phyloP scores from a whole-genome alignment of 2,329 filamentous ascomycete genomes.

The Paradendryphiella salina region DNA sequence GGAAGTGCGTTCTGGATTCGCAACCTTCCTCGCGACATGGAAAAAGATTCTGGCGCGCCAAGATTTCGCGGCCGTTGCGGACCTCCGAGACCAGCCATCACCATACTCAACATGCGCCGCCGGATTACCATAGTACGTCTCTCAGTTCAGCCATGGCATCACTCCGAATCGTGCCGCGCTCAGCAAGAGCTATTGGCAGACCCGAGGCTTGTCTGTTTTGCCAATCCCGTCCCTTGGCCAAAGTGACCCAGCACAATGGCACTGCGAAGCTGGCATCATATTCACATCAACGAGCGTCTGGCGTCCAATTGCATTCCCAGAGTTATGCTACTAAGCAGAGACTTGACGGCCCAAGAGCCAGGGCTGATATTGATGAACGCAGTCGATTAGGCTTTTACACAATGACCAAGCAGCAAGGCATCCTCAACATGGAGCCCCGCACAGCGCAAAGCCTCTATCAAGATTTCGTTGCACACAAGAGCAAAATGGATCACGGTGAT shows the following conservation, averaged over 20 bases:
- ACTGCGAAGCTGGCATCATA: not conserved
- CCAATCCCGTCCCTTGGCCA: conserved; percentile 17
- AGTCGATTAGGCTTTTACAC: conserved; percentile 26
- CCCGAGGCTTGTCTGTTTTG: conserved; percentile 26
- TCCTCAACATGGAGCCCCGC: conserved; percentile 20
- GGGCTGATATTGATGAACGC: conserved; percentile 28
- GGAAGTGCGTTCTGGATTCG: conserved; percentile 33
- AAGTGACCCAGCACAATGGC: conserved; percentile 10
- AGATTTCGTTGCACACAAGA: conserved; percentile 30
- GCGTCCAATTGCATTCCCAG: conserved; percentile 6
- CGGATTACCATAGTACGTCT: not conserved
- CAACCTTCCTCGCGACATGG: conserved; percentile 26
- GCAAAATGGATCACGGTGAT: conserved; percentile 21
- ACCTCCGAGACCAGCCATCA: conserved; percentile 20
- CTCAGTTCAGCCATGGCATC: conserved; percentile 24
- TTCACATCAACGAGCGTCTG: not conserved
- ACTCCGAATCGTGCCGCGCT: conserved; percentile 16
- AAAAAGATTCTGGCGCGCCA: conserved; percentile 25
- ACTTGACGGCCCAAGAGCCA: conserved; percentile 21
- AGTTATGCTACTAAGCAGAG: conserved; percentile 24
- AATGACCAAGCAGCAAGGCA: conserved; percentile 20
- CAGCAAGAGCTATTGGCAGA: conserved; percentile 9
- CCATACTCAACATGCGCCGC: not conserved
- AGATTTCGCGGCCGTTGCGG: conserved; percentile 32
- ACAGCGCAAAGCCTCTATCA: conserved; percentile 30